Evolutionary conservation across 2,329 filamentous ascomycete genomes (phyloP).

Genomic region (Colletotrichum tropicale): DNA sequence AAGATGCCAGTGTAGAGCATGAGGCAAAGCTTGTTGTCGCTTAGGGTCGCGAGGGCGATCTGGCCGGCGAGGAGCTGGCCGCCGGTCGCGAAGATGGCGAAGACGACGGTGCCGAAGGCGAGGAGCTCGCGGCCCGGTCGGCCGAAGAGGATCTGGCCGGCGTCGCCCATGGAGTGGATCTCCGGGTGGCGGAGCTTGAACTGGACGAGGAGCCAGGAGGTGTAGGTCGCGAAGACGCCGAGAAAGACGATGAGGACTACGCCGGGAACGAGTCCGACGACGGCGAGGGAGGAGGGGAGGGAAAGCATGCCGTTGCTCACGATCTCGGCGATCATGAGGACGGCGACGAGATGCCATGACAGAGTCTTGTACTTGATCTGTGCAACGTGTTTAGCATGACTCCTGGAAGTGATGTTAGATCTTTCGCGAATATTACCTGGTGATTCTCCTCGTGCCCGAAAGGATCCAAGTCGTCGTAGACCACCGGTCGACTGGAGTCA

Average conservation of each 20-base stretch:
- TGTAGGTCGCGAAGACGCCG: constrained; percentile 50
- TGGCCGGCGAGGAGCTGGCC: constrained; percentile 56
- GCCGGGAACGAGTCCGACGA: constrained; percentile 53
- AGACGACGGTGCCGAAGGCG: constrained; percentile 52
- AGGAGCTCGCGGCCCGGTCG: constrained; percentile 54
- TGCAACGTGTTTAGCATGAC: background rate
- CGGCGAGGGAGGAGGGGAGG: constrained; percentile 53
- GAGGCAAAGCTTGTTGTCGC: constrained; percentile 49
- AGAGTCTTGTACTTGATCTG: constrained; percentile 58
- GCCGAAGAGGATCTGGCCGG: constrained; percentile 54
- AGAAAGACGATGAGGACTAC: constrained; percentile 45
- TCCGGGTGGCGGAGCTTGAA: constrained; percentile 55
- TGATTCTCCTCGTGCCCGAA: constrained; percentile 16
- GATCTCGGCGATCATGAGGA: constrained; percentile 62
- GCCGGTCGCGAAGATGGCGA: constrained; percentile 55
- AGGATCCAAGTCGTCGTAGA: constrained; percentile 17
- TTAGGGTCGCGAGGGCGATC: constrained; percentile 50
- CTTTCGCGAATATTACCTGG: background rate
- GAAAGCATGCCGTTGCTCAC: constrained; percentile 59
- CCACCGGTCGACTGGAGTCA: background rate
- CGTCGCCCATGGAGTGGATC: constrained; percentile 58
- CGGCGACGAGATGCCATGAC: constrained; percentile 54
- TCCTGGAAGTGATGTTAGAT: no score
- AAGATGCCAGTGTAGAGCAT: constrained; percentile 57
- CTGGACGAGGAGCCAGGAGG: constrained; percentile 47